These are phyloP conservation scores for Effrenium voratum DNA, from an alignment of 73 alveolate species.

Conservation along the genomic window DNA sequence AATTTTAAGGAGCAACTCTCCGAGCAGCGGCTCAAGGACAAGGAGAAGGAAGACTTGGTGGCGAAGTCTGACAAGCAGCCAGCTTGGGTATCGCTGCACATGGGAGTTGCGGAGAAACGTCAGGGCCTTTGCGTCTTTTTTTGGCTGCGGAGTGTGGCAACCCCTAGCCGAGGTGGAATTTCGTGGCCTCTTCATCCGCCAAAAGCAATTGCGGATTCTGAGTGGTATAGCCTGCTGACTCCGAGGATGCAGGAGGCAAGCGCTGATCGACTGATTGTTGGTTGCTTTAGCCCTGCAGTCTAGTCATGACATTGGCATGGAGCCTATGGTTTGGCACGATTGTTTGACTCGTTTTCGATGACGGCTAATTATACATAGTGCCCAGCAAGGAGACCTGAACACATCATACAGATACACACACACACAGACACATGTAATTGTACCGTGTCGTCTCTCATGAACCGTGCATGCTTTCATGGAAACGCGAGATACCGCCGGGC, in stretches of 20 bases:
- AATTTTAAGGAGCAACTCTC: background rate
- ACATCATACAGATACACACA: no score
- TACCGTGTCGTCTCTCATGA: no score
- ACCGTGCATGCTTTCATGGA: no score
- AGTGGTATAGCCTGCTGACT: background rate
- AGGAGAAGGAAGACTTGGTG: background rate
- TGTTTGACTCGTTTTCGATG: background rate
- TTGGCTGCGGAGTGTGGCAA: background rate
- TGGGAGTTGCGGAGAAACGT: conserved; percentile 3
- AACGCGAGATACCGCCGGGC: no score
- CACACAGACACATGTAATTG: no score
- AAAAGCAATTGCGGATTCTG: background rate
- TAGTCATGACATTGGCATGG: no score
- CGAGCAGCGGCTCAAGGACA: background rate
- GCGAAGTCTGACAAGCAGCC: background rate
- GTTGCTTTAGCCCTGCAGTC: background rate
- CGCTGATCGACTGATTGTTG: background rate
- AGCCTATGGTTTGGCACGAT: background rate
- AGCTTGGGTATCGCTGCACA: background rate
- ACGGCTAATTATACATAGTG: background rate
- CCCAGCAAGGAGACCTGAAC: no score
- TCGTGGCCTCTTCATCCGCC: background rate
- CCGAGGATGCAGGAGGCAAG: background rate
- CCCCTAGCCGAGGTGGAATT: background rate
- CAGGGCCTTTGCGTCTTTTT: no score